Base-by-base conservation (phyloP, 306 rosid species). In the Pterocarpus macrocarpus region DNA sequence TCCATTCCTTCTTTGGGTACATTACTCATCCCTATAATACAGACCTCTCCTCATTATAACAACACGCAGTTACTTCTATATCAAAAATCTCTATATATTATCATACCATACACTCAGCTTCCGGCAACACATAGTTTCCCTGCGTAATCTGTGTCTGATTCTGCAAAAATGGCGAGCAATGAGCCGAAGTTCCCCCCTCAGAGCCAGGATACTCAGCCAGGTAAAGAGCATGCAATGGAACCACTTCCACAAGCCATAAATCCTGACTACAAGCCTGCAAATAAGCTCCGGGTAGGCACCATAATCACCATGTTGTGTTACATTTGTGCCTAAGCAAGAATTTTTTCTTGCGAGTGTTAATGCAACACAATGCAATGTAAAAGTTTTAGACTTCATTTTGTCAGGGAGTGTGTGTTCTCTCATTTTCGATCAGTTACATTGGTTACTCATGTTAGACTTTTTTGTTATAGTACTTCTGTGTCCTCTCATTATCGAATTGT, bases 171-270 rank as follows among this genome's bases (percentile, higher is more conserved):
- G 91, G 82, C 85, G 11, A 53, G 69, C 41, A 9, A 63, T n/a
- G 78, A 81, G 34, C 13, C 80, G 2, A 83, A 86, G 79, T 90
- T 84, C 69, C 90, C 90, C 32, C 87, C 92, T 16, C 94, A 88
- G 74, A 81, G 43, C 76, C 90, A 88, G 43, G 34, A 85, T 45
- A 70, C 82, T 59, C 90, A 86, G 30, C 92, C 92, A 3, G 94
- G 94, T 3, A 85, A 86, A 83, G 83, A 90, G 49, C 85, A 90
- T 69, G 16, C 83, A 8, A 90, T 88, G 94, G 8, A 85, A 28
- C 90, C 91, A 16, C 34, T n/a, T 33, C 94, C 92, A 39, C 90
- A 88, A 75, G 33, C 82, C 66, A 76, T 69, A n/a, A 47, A 14
- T 73, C 69, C 88, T 17, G 28, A 84, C 50, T 82, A 88, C 82